Base-by-base conservation (phyloP, 495 filamentous ascomycete genomes). In the Rhizodiscina lignyota region DNA sequence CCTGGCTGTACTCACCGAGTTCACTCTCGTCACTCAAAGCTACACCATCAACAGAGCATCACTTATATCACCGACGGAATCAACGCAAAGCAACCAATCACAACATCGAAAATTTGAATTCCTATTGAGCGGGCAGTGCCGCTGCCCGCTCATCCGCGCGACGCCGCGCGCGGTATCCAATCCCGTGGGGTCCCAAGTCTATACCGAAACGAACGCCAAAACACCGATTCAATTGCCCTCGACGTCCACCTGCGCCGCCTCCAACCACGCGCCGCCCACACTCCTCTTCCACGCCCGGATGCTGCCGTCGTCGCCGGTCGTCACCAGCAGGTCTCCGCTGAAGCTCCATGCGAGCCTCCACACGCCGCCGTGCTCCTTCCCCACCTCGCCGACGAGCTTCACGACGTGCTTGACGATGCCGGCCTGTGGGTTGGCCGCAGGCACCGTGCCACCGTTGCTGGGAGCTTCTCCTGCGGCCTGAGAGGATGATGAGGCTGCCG, bases 321-420 rank as follows among this genome's bases (percentile, higher is more conserved):
- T 48, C 6, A 59, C 36, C 12, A 59, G 48, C 8, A 55, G 37
- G 31, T 59, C 54, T 27, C 18, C 21, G 16, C 47, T 42, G 21
- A 43, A 57, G 51, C 56, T 36, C 45, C 45, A 18, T 44, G 43
- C 5, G 56, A 58, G 45, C 10, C 55, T 36, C 56, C 59, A 63
- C 4, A 58, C 59, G 5, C 52, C 59, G 13, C 56, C 53, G 13
- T 53, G 50, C 35, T 54, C 47, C 8, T 43, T 39, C 6, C 35
- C 43, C 12, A 63, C 38, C 35, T 54, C 53, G 11, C 55, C 54
- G 8, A 52, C 48, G 3, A 55, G 39, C 41, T 49, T 53, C 4
- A 51, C 40, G 4, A 47, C 43, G 37, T 62, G 59, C 37, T 35
- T 51, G 16, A 62, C 42, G 5, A 47, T 51, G n/a, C 58, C 51